Evolutionary conservation across 768 basidiomycete genomes (phyloP), one percentile per base, ranked within the genome.

Genomic region (Naganishia antarctica): DNA sequence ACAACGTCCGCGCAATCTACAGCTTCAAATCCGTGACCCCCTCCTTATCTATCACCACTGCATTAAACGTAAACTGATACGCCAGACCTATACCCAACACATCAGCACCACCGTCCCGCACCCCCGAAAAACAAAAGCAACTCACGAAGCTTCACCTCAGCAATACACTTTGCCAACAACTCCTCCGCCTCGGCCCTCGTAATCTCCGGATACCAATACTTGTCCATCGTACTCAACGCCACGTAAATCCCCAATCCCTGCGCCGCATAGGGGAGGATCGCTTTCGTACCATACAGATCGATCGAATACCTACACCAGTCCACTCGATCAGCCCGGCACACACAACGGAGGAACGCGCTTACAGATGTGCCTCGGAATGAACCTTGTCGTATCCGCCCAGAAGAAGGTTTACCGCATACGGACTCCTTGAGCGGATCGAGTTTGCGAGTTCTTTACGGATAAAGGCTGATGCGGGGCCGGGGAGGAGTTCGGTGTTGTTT

Each of bases 221-320:
- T 82, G 75, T 99, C 96, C 61, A 98, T 82, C 75, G 94, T 88
- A 84, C 87, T 86, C 69, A 97, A 79, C 11, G 86, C 87, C 78
- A 98, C 96, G 79, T 92, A 96, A 62, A 87, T 83, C 46, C 91
- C 96, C 74, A 97, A 92, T 2, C 96, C 96, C 73, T 98, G 94
- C 0, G 91, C 92, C 16, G 86, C 92, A 75, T 92, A 99, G 0
- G 92, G 92, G 13, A 96, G 88, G 61, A 86, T 84, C 3, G 86
- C 84, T 73, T 89, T 82, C 5, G 96, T 94, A 26, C 96, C 96
- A 32, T 96, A 83, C 78, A 94, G 91, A 80, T 99, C 96, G 65
- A 97, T 82, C 92, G 93, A 98, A 81, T 93, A 96, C 13, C 94
- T 82, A 68, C n/a, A n/a, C n/a, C n/a, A n/a, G n/a, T n/a, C n/a